Percentiles rank a stretch among this genome's conserved stretches.
Conservation (phyloP, 208 protist genomes). For the Acanthamoeba castellanii region DNA sequence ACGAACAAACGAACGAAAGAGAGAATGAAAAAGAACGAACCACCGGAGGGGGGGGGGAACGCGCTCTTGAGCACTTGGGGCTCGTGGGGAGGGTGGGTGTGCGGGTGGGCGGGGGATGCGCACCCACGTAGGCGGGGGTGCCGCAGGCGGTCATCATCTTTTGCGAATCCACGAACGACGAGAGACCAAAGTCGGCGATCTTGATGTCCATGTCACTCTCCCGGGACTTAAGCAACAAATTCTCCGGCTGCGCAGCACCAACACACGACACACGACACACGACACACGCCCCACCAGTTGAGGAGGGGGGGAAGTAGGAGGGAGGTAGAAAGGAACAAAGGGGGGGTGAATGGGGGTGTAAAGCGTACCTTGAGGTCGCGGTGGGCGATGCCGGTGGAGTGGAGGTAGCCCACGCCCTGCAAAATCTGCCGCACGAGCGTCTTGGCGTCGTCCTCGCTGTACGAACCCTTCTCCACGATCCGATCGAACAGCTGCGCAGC, state of each 20-base stretch:
- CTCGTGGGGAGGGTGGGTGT: no score
- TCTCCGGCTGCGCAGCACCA: constrained; percentile 76
- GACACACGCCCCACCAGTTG: no score
- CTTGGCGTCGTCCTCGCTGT: constrained; percentile 83
- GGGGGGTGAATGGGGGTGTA: background rate
- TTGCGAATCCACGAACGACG: constrained; percentile 81
- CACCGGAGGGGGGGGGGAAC: no score
- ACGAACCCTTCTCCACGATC: constrained; percentile 86
- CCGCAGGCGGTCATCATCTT: constrained; percentile 85
- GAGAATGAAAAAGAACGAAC: no score
- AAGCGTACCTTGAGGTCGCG: constrained; percentile 84
- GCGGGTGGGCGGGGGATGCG: no score
- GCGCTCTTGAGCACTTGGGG: no score
- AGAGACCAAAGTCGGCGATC: constrained; percentile 87
- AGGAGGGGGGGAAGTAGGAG: no score
- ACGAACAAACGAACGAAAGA: no score
- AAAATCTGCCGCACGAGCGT: constrained; percentile 82
- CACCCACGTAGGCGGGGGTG: constrained; percentile 86
- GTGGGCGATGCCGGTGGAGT: constrained; percentile 82
- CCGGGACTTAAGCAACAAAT: constrained; percentile 78
- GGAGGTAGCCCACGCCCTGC: constrained; percentile 81
- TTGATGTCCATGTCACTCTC: constrained; percentile 81
- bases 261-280: no score
- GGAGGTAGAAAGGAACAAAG: constrained; percentile 27
- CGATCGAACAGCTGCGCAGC: constrained; percentile 86